Conservation (phyloP, 2,329 filamentous ascomycete genomes). For the Hortaea werneckii region DNA sequence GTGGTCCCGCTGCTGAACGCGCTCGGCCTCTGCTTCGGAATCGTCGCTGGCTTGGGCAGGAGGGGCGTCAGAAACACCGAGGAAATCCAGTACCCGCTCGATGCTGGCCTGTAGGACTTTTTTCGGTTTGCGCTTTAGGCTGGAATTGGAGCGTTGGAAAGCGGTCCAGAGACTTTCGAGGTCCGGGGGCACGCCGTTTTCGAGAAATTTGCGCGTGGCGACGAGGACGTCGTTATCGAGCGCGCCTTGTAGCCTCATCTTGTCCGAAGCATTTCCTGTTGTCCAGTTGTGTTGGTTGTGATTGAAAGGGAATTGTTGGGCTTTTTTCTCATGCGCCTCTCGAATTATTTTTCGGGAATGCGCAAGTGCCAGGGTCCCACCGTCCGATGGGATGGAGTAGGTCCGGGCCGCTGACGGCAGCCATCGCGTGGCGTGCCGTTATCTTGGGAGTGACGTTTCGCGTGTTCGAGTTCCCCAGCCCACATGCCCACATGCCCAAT, state of each 20-base stretch:
- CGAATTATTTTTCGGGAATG: too few species aligned
- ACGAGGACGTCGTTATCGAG: constrained; percentile 48
- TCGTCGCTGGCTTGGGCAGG: constrained; percentile 40
- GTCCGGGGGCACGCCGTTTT: constrained; percentile 15
- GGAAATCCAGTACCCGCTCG: constrained; percentile 65
- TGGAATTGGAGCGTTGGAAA: constrained; percentile 79
- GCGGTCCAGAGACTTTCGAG: constrained; percentile 54
- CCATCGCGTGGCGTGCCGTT: too few species aligned
- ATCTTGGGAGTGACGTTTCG: too few species aligned
- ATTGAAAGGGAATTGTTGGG: neutral
- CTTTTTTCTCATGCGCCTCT: too few species aligned
- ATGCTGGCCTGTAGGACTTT: constrained; percentile 74
- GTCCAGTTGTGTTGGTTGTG: neutral
- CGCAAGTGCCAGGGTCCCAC: too few species aligned
- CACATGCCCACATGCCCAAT: too few species aligned
- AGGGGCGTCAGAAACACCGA: constrained; percentile 51
- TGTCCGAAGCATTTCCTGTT: neutral
- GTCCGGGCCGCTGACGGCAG: too few species aligned
- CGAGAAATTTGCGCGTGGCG: constrained; percentile 18
- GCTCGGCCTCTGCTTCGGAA: constrained; percentile 42
- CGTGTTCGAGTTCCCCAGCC: too few species aligned
- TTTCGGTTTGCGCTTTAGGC: constrained; percentile 71
- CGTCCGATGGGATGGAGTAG: too few species aligned
- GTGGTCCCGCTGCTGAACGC: constrained; percentile 19
- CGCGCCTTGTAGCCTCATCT: constrained; percentile 8